Evolutionary conservation across 2,329 filamentous ascomycete species (phyloP).

Genomic region (Ceratocystis smalleyi): DNA sequence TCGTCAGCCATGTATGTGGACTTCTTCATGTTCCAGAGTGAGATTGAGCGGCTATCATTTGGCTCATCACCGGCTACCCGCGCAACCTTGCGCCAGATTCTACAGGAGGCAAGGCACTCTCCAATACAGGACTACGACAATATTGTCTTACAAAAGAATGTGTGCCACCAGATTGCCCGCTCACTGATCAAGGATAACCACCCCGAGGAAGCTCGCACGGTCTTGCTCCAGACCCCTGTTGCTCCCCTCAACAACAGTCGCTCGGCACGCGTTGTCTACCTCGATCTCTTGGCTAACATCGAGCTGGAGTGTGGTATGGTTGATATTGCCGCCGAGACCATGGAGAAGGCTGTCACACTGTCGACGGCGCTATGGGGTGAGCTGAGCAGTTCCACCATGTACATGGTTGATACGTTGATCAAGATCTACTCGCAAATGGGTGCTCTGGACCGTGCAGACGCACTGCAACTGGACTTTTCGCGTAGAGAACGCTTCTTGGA

Average conservation of each 20-base stretch:
- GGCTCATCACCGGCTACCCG: conserved; percentile 12
- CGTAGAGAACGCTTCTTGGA: conserved; percentile 13
- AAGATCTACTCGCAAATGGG: conserved; percentile 16
- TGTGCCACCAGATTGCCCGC: conserved; percentile 13
- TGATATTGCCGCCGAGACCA: conserved; percentile 10
- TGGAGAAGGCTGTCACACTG: conserved; percentile 14
- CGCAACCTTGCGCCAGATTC: conserved; percentile 9
- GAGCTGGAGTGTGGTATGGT: conserved; percentile 12
- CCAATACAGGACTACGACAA: conserved; percentile 11
- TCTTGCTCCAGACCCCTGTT: conserved; percentile 10
- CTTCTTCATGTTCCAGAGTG: conserved; percentile 16
- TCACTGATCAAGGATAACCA: conserved; percentile 15
- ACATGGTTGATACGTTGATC: conserved; percentile 15
- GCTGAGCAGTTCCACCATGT: conserved; percentile 15
- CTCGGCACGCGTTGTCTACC: conserved; percentile 14
- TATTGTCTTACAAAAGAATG: conserved; percentile 14
- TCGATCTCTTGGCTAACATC: conserved; percentile 15
- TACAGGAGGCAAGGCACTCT: conserved; percentile 6
- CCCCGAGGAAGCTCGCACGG: conserved; percentile 11
- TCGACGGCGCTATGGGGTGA: conserved; percentile 14
- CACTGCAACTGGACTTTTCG: conserved; percentile 3
- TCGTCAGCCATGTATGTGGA: conserved; percentile 10
- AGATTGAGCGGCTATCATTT: conserved; percentile 15
- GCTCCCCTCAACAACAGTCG: conserved; percentile 13
- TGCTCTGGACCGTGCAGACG: conserved; percentile 7